Evolutionary conservation across 2,329 filamentous ascomycete genomes (phyloP), one percentile per base, ranked within the genome.

Genomic region (Aspergillus novofumigatus): DNA sequence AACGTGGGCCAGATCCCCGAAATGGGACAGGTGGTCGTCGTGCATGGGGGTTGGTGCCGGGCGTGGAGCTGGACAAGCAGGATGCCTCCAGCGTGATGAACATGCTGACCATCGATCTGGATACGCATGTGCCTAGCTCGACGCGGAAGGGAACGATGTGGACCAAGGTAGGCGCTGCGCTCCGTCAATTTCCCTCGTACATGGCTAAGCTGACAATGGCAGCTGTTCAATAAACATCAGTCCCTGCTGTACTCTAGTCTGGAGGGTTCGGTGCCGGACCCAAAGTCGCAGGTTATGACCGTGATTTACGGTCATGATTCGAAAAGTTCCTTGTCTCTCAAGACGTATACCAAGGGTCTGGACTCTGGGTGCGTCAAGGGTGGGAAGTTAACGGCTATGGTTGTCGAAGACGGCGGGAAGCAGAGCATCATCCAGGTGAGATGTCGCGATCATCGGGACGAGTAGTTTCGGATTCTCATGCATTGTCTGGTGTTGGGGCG

Each of bases 241-340:
- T 65, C 67, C 4, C 53, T 69, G 1, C 44, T 75, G 56, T 62
- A 62, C 32, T 64, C 64, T 11, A 61, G 54, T n/a, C 55, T 65
- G 8, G 59, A 64, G 35, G 35, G 58, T 7, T 60, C 59, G 38
- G 60, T 56, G 7, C 59, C 55, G 11, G 59, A 64, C 32, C 59
- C 65, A 4, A 56, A 60, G 14, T 62, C 69, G 25, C 54, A 69
- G 25, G 78, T 83, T 9, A 83, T 79, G 44, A 91, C 89, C 0
- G 88, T 96, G 44, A 81, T 96, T 56, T 97, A 96, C 73, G 92
- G 92, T 4, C 93, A 97, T 70, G 91, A 97, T 70, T 84, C 91
- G 23, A 86, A 87, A 66, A 76, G 77, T 2, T 92, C 91, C 0
- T 81, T 95, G 26, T 82, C 83, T 67, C 74, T 88, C 20, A 73